A percentile compares a stretch with the other conserved stretches of the same genome.
Conservation (phyloP, 345 rosid genomes). For the Aquilaria yunnanensis region DNA sequence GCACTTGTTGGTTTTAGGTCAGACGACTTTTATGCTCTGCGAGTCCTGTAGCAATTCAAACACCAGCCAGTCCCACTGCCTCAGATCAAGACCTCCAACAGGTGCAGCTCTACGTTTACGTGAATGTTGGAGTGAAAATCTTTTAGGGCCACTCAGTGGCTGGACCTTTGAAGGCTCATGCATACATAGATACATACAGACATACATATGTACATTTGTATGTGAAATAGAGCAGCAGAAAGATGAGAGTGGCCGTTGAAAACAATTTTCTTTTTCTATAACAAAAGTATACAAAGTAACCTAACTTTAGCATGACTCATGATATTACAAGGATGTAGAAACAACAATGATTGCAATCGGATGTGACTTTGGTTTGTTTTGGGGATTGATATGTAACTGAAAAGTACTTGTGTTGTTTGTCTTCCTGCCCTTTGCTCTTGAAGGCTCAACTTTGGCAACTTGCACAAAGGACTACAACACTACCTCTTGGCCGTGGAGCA, state of each 20-base stretch:
- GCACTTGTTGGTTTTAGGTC: slow-evolving; percentile 41
- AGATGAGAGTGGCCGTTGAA: no score
- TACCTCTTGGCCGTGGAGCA: slow-evolving; percentile 97
- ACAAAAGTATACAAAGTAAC: no score
- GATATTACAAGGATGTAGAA: no score
- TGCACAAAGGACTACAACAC: slow-evolving; percentile 95
- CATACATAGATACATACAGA: no score
- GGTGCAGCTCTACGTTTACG: slow-evolving; percentile 31
- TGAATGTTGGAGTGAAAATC: slow-evolving; percentile 1
- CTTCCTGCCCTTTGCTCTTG: slow-evolving; percentile 14
- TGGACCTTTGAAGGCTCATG: no score
- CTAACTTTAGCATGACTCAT: no score
- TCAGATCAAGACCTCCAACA: slow-evolving; percentile 96
- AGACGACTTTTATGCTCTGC: slow-evolving; percentile 89
- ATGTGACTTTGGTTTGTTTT: slow-evolving; percentile 3
- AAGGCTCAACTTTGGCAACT: slow-evolving; percentile 96
- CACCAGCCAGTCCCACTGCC: slow-evolving; percentile 66
- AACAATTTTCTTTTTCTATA: no score
- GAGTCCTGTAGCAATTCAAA: slow-evolving; percentile 77
- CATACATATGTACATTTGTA: no score
- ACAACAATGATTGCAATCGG: neutral
- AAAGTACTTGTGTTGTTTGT: slow-evolving; percentile 9
- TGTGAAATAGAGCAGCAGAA: no score
- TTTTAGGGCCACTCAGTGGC: no score
- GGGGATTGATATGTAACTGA: neutral